phyloP scores from a whole-genome alignment of 75 land plant genomes.

The Sequoia sempervirens region DNA sequence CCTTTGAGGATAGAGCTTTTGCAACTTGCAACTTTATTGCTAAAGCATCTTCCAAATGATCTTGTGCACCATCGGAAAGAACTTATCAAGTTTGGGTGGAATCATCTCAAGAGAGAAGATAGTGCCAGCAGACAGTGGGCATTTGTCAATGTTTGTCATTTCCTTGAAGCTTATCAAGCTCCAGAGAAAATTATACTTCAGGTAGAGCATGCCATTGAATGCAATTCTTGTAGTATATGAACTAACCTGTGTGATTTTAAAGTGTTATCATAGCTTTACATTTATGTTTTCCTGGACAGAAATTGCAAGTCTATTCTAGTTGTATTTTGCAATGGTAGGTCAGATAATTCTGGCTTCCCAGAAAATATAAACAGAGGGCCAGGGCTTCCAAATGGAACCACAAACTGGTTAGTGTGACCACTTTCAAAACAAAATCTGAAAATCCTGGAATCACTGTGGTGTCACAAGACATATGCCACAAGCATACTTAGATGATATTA shows the following conservation, averaged over 20 bases:
- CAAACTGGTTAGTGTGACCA: neutral
- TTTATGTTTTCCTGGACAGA: neutral
- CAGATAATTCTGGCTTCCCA: neutral
- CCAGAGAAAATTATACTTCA: conserved; percentile 99
- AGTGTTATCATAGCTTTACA: neutral
- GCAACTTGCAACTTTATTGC: conserved; percentile 90
- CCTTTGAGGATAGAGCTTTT: conserved; percentile 92
- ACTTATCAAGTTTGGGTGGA: conserved; percentile 99
- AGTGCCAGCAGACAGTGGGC: conserved; percentile 99
- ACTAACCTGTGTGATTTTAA: neutral
- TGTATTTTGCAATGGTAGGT: neutral
- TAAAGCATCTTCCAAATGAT: conserved; percentile 89
- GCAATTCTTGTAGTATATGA: neutral
- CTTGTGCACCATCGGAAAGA: conserved; percentile 97
- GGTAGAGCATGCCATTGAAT: conserved; percentile 36
- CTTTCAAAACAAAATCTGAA: neutral
- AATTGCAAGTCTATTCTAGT: neutral
- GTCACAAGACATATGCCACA: neutral
- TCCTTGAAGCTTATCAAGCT: conserved; percentile 98
- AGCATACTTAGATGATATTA: too few relatives aligned
- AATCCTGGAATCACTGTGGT: neutral
- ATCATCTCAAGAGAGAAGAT: conserved; percentile 98
- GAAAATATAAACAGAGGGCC: neutral
- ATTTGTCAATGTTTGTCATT: conserved; percentile 99
- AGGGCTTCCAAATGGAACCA: neutral